Evolutionary conservation across 441 rosid genomes (phyloP).

Genomic region (Populus trichocarpa): DNA sequence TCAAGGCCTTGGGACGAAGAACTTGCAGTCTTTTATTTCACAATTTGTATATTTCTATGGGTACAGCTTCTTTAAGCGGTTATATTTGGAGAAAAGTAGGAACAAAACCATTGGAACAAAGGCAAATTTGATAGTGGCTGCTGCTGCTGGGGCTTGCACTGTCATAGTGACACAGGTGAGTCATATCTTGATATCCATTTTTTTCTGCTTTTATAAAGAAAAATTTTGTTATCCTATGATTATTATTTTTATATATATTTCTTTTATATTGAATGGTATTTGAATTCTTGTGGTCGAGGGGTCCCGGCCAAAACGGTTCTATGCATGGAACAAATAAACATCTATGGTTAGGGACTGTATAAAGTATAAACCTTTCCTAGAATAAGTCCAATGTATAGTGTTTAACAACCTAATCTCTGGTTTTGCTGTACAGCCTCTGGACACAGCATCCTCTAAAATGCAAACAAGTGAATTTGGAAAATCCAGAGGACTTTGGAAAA

Average conservation of each 20-base stretch:
- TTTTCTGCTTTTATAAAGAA: neutral
- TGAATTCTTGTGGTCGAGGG: neutral
- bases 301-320: too few species aligned
- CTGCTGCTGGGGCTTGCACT: conserved; percentile 84
- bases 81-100: conserved; percentile 67
- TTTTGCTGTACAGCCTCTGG: conserved; percentile 64
- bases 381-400: too few species aligned
- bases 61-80: conserved; percentile 77
- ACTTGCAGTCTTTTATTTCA: conserved; percentile 77
- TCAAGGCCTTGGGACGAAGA: conserved; percentile 95
- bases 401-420: neutral
- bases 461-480: conserved; percentile 88
- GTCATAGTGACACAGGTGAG: conserved; percentile 64
- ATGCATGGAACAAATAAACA: too few species aligned
- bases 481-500: conserved; percentile 76
- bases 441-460: conserved; percentile 88
- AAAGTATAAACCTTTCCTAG: neutral
- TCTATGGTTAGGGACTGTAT: too few species aligned
- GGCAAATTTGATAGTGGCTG: conserved; percentile 76
- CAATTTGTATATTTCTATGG: conserved; percentile 79
- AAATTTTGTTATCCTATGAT: neutral
- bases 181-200: conserved; percentile 6
- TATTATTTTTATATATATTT: neutral
- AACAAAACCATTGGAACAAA: conserved; percentile 58
- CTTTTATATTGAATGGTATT: neutral